phyloP scores from a whole-genome alignment of 768 basidiomycete species.

The Tephrocybe rancida region DNA sequence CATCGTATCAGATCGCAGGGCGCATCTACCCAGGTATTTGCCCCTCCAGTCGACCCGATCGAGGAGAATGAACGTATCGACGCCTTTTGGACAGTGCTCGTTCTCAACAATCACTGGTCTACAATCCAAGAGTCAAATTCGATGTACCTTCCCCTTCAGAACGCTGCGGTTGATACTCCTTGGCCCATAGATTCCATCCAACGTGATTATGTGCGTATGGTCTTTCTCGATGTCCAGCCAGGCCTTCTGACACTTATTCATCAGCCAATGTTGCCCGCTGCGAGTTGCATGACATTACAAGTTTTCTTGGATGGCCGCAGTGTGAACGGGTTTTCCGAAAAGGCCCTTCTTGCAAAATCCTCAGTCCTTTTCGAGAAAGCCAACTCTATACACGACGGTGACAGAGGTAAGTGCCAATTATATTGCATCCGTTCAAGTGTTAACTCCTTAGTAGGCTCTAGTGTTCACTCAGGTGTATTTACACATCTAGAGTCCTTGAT shows the following conservation, averaged over 20 bases:
- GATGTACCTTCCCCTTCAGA: not conserved
- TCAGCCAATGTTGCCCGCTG: not conserved
- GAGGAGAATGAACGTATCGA: constrained; percentile 20
- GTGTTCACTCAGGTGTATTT: constrained; percentile 4
- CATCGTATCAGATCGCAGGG: constrained; percentile 12
- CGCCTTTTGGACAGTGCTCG: constrained; percentile 22
- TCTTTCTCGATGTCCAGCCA: not conserved
- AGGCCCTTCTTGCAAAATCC: constrained; percentile 7
- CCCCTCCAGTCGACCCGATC: constrained; percentile 5
- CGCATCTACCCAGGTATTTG: not conserved
- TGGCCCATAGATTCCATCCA: constrained; percentile 13
- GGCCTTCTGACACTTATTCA: not conserved
- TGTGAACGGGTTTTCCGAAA: constrained; percentile 3
- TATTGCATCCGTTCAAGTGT: not conserved
- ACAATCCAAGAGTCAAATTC: constrained; percentile 14
- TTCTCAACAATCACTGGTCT: constrained; percentile 19
- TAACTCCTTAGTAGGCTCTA: not conserved
- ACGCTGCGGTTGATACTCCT: constrained; percentile 8
- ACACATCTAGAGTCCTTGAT: constrained; percentile 7
- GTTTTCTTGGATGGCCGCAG: constrained; percentile 6
- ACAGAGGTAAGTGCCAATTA: not conserved
- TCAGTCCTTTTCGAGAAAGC: constrained; percentile 6
- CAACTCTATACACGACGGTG: not conserved
- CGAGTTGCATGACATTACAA: not conserved
- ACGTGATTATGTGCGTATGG: constrained; percentile 5